Base-by-base conservation (phyloP, 2,329 filamentous ascomycete species). In the Fusarium luffae region DNA sequence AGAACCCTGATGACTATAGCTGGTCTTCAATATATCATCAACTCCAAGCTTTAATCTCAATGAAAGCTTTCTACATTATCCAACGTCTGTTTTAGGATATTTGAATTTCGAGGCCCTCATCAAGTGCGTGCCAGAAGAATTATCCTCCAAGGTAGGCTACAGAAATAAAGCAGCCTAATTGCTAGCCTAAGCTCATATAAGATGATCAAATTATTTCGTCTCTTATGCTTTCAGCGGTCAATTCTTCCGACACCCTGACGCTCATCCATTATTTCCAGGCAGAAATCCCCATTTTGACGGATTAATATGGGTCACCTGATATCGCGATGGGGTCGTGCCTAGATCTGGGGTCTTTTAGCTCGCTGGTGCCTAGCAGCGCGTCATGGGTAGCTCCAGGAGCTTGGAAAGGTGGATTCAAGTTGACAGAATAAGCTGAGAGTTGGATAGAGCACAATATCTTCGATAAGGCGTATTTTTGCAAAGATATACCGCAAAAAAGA, bases 351-450 rank as follows among this genome's bases (percentile, higher is more conserved):
- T 43, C 19, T 47, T 61, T 30, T 66, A 62, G 64, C 66, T 60
- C 61, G 69, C 64, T 76, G 75, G 63, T 77, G 75, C 75, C 72
- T 74, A 43, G 49, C 63, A 55, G 32, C 71, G 69, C 64, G 67
- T 66, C 50, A 51, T 57, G 34, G 42, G 52, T 51, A 57, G 49
- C 48, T 46, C 25, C 5, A 19, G 7, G 14, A 51, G 21, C 18
- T 61, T 14, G 41, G 37, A 19, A 13, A 28, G 27, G 25, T n/a
- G 43, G 23, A 9, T 40, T 11, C 2, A 2, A 10, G 37, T 4
- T 63, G 67, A 70, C 44, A 70, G 41, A 70, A 70, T 70, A 46
- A 58, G 5, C 5, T 4, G n/a, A n/a, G n/a, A 44, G 12, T 21
- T 37, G 1, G 5, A 9, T 21, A 8, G 11, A 21, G 14, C 5